Base-by-base conservation (phyloP, 2,329 filamentous ascomycete genomes). In the Metarhizium rileyi region DNA sequence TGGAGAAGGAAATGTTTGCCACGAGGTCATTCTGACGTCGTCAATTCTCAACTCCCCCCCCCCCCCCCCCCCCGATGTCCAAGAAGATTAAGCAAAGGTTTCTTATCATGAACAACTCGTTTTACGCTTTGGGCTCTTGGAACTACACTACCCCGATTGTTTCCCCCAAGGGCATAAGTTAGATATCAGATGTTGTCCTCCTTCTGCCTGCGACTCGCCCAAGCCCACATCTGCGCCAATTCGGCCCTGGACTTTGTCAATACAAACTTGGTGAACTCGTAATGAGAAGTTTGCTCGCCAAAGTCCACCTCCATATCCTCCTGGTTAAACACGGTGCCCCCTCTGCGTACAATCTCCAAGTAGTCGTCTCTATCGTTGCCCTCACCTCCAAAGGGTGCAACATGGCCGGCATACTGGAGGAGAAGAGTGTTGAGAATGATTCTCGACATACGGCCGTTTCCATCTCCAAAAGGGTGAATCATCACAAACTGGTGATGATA, bases 391-490 rank as follows among this genome's bases (percentile, higher is more conserved):
- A 36, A 36, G 5, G n/a, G 33, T 6, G 33, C n/a, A 18, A 36
- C 33, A 16, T 36, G 33, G 14, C 60, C 59, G 1, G 53, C 57
- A 44, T 60, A 65, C 33, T 62, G 64, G 12, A 67, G 22, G 2
- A 68, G 56, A 1, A 69, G 44, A 1, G 58, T 50, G 44, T 68
- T 70, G 0, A 68, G 50, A 2, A 69, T 51, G 2, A 70, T 54
- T 1, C 65, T 58, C 27, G 59, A 66, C 23, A 59, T 55, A 3
- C 62, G 55, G 1, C 64, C 67, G 20, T 70, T 70, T 1, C 65
- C 66, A 28, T 66, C 64, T 3, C 50, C 49, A 36, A 69, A 70
- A 1, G 66, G 67, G 7, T 68, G 63, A 4, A 69, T 68, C 7
- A 52, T 59, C 44, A 65, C 59, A 38, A 69, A 62, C 0, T 43